phyloP scores from a whole-genome alignment of 129 eudicot genomes.

The Pittosporum tobira region DNA sequence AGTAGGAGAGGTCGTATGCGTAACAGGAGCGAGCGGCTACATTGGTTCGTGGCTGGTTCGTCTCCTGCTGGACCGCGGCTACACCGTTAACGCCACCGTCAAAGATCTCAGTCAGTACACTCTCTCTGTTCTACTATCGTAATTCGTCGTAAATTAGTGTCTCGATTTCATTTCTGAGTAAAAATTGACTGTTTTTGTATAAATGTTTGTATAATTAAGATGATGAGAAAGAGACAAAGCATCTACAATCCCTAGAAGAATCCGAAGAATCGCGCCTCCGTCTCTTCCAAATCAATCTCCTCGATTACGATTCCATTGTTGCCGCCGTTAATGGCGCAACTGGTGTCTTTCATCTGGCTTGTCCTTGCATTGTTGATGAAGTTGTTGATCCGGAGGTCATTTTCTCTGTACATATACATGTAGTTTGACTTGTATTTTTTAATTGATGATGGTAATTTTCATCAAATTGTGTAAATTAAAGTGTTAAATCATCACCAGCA shows the following conservation, averaged over 20 bases:
- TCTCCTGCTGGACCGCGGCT: conserved; percentile 89
- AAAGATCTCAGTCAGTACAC: conserved; percentile 52
- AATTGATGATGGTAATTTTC: too few species aligned
- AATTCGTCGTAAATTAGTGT: not conserved
- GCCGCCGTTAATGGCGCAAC: conserved; percentile 55
- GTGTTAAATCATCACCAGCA: too few species aligned
- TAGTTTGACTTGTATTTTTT: too few species aligned
- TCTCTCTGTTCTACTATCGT: not conserved
- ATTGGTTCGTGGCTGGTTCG: conserved; percentile 75
- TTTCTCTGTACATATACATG: too few species aligned
- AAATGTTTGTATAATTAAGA: conserved; percentile 23
- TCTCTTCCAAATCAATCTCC: conserved; percentile 74
- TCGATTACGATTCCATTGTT: conserved; percentile 63
- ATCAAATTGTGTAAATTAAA: too few species aligned
- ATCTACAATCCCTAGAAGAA: conserved; percentile 58
- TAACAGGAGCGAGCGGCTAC: conserved; percentile 89
- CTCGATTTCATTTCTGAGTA: not conserved
- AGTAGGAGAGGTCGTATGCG: conserved; percentile 57
- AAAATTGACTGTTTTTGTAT: not conserved
- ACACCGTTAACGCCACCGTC: conserved; percentile 92
- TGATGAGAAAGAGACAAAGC: conserved; percentile 81
- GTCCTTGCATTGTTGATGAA: conserved; percentile 64
- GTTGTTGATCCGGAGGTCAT: conserved; percentile 72
- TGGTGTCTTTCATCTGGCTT: conserved; percentile 88
- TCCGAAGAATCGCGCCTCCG: conserved; percentile 62